A percentile compares a stretch with the other conserved stretches of the same genome.
Evolutionary conservation across 75 land plant genomes (phyloP).

Genomic region (Pseudotsuga menziesii): DNA sequence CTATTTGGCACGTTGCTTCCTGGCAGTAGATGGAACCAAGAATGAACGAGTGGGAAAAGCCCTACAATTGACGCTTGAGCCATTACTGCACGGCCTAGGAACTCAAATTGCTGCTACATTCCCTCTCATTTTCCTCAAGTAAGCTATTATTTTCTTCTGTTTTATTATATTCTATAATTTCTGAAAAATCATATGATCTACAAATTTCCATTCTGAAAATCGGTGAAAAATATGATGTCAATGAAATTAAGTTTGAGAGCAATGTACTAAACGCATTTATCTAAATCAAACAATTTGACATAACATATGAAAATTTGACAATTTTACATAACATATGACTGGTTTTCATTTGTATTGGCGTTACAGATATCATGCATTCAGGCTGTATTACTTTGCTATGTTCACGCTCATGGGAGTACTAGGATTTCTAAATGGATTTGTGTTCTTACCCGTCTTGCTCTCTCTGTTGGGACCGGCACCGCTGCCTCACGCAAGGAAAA

Average conservation of each 20-base stretch:
- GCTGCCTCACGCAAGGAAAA: slow-evolving; percentile 14
- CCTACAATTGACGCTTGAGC: slow-evolving; percentile 45
- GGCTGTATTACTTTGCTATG: slow-evolving; percentile 46
- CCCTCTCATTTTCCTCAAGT: slow-evolving; percentile 46
- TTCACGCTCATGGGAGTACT: slow-evolving; percentile 46
- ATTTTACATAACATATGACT: not conserved
- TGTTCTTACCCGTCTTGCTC: slow-evolving; percentile 33
- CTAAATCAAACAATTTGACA: not conserved
- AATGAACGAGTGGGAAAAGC: slow-evolving; percentile 35
- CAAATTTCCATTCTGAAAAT: too few relatives aligned
- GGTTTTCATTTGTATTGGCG: not conserved
- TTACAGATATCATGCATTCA: slow-evolving; percentile 44
- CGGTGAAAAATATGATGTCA: too few relatives aligned
- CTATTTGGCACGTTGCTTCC: slow-evolving; percentile 39
- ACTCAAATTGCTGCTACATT: slow-evolving; percentile 47
- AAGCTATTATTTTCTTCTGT: too few relatives aligned
- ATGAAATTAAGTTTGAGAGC: too few relatives aligned
- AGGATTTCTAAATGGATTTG: slow-evolving; percentile 49
- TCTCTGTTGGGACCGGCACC: slow-evolving; percentile 41
- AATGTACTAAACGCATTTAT: too few relatives aligned
- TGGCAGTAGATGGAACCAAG: slow-evolving; percentile 36
- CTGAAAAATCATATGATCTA: too few relatives aligned
- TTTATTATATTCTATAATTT: not conserved
- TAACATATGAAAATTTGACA: too few relatives aligned
- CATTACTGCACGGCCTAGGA: slow-evolving; percentile 46